Evolutionary conservation across 495 filamentous ascomycete genomes (phyloP).

Genomic region (Penicillium bovifimosum): DNA sequence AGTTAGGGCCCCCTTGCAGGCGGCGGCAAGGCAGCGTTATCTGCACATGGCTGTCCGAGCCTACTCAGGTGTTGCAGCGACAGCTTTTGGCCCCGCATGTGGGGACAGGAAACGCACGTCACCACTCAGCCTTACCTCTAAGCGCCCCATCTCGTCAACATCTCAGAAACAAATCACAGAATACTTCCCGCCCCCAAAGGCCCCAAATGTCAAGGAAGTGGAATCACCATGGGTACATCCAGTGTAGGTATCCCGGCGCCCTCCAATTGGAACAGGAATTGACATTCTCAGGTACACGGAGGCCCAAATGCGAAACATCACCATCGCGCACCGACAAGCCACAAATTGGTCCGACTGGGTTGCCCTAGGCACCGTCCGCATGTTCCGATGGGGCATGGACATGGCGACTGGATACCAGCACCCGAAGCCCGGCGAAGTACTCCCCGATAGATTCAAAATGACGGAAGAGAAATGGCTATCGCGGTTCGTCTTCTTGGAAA

Average conservation of each 20-base stretch:
- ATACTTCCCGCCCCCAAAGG: conserved; percentile 35
- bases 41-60: conserved; percentile 24
- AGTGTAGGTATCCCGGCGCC: conserved; percentile 26
- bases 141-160: conserved; percentile 36
- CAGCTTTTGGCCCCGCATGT: conserved; percentile 12
- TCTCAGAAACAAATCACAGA: conserved; percentile 33
- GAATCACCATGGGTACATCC: conserved; percentile 39
- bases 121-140: conserved; percentile 15
- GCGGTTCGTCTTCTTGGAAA: conserved; percentile 88
- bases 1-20: conserved; percentile 30
- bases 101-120: conserved; percentile 10
- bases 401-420: conserved; percentile 67
- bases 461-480: conserved; percentile 72
- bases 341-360: conserved; percentile 63
- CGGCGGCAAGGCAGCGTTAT: conserved; percentile 24
- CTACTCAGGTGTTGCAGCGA: conserved; percentile 22
- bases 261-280: neutral
- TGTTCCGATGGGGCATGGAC: conserved; percentile 65
- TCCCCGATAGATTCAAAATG: conserved; percentile 51
- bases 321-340: conserved; percentile 61
- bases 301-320: conserved; percentile 57
- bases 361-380: conserved; percentile 55
- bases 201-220: conserved; percentile 33
- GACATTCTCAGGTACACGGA: conserved; percentile 50
- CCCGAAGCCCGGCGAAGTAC: conserved; percentile 44